Evolutionary conservation across 2,329 filamentous ascomycete genomes (phyloP), one percentile per base, ranked within the genome.

Genomic region (Talaromyces piceae): DNA sequence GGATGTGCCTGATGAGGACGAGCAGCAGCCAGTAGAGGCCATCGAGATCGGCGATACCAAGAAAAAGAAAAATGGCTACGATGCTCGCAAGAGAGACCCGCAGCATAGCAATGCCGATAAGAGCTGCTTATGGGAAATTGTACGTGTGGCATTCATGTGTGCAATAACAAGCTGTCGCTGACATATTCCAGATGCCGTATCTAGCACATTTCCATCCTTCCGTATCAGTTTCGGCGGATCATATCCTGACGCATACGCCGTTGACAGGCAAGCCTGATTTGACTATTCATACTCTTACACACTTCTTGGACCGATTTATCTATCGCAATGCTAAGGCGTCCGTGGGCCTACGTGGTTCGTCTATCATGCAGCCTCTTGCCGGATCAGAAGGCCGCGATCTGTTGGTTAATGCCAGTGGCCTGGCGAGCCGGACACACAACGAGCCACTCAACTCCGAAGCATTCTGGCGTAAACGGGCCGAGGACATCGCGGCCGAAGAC

Each of bases 241-340:
- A 84, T 51, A 73, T 97, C 33, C 70, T 95, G 7, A 75, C 79
- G 46, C 80, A 83, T 53, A 79, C 84, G 57, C 78, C 82, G 47
- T 83, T 88, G 67, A 84, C 88, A 54, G 82, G 87, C 56, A 97
- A 97, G 69, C 91, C 93, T 0, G 93, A 98, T 61, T 77, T 96
- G 47, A 85, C 87, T 13, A 84, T 89, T 52, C 91, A 97, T 67
- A 93, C 88, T 1, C 79, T 98, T 45, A 93, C 93, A 63, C 87
- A 94, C 67, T 98, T 98, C 77, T 77, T 98, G 52, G 93, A 98
- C 71, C 91, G 94, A 60, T 98, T 98, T 68, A 89, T 95, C n/a
- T 98, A 97, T 77, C 86, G 88, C 59, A 95, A 93, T 61, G 84
- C 91, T 55, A 95, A 95, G 76, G 75, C 68, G 5, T 60, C 83